Evolutionary conservation across 2,329 filamentous ascomycete genomes (phyloP).

Genomic region (Myrmaecium sp.): DNA sequence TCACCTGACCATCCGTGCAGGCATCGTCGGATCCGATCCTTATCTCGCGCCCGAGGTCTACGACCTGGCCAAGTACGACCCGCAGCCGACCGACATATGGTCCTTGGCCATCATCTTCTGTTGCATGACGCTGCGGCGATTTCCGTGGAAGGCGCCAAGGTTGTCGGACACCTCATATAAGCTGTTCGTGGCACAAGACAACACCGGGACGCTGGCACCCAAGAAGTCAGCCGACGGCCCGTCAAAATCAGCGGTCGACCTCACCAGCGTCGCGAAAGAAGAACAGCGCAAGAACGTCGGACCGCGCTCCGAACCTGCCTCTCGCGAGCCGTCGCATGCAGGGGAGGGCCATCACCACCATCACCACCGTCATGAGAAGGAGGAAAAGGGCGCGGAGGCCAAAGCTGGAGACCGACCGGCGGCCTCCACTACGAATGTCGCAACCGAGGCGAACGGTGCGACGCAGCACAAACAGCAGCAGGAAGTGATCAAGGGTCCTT

Average conservation of each 20-base stretch:
- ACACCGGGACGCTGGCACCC: conserved; percentile 25
- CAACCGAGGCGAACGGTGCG: conserved; percentile 6
- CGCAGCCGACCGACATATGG: conserved; percentile 90
- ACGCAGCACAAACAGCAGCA: conserved; percentile 35
- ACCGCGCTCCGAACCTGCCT: conserved; percentile 23
- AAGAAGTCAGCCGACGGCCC: conserved; percentile 11
- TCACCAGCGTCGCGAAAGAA: conserved; percentile 21
- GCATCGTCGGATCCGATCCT: conserved; percentile 75
- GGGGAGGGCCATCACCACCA: conserved; percentile 17
- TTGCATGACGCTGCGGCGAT: conserved; percentile 89
- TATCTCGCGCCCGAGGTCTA: conserved; percentile 96
- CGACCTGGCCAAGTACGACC: conserved; percentile 82
- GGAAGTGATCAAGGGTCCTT: conserved; percentile 70
- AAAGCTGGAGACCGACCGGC: too few relatives aligned
- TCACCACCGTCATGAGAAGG: conserved; percentile 15
- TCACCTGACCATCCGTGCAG: conserved; percentile 32
- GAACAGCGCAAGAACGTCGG: conserved; percentile 12
- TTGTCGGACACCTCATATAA: conserved; percentile 89
- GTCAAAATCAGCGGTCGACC: conserved; percentile 16
- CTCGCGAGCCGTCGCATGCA: conserved; percentile 13
- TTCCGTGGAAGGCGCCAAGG: conserved; percentile 92
- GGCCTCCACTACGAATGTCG: conserved; percentile 2
- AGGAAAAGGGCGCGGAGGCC: conserved; percentile 7
- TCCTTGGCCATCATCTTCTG: conserved; percentile 97
- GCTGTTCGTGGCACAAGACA: conserved; percentile 73